Evolutionary conservation across 192 early-diverging fungal species (phyloP).

Genomic region (Linnemannia hyalina): DNA sequence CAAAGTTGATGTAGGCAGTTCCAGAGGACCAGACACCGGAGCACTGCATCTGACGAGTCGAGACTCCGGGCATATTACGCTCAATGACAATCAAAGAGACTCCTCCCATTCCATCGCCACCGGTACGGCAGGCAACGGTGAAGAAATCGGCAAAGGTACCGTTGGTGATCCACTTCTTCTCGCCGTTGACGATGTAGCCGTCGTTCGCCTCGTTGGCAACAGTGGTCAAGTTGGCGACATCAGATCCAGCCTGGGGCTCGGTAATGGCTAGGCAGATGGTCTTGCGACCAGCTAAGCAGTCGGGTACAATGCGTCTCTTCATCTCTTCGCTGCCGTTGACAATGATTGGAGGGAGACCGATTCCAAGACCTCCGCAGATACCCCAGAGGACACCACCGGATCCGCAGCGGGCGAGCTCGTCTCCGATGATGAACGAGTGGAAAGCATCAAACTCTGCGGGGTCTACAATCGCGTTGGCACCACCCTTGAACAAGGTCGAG

Average conservation of each 20-base stretch:
- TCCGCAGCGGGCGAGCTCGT: conserved; percentile 85
- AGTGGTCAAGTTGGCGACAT: conserved; percentile 82
- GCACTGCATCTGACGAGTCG: conserved; percentile 85
- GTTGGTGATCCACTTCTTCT: conserved; percentile 90
- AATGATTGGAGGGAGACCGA: conserved; percentile 81
- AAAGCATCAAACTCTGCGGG: conserved; percentile 74
- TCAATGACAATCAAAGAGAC: conserved; percentile 82
- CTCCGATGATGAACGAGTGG: conserved; percentile 79
- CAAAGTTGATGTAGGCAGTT: conserved; percentile 85
- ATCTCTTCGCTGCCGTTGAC: conserved; percentile 77
- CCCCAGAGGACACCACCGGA: conserved; percentile 88
- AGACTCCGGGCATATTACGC: conserved; percentile 77
- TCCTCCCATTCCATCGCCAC: conserved; percentile 82
- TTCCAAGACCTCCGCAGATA: conserved; percentile 78
- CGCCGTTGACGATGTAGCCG: conserved; percentile 88
- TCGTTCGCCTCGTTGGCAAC: conserved; percentile 76
- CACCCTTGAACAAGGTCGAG: conserved; percentile 33
- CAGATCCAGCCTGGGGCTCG: conserved; percentile 77
- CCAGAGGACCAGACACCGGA: conserved; percentile 87
- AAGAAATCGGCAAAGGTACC: conserved; percentile 88
- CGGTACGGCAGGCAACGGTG: conserved; percentile 84
- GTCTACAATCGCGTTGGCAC: conserved; percentile 50
- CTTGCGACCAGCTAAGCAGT: conserved; percentile 77
- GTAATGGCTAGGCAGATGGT: conserved; percentile 87
- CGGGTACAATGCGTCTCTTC: conserved; percentile 73